Evolutionary conservation across 805 yeast genomes (phyloP).

Genomic region (Scheffersomyces coipomensis): DNA sequence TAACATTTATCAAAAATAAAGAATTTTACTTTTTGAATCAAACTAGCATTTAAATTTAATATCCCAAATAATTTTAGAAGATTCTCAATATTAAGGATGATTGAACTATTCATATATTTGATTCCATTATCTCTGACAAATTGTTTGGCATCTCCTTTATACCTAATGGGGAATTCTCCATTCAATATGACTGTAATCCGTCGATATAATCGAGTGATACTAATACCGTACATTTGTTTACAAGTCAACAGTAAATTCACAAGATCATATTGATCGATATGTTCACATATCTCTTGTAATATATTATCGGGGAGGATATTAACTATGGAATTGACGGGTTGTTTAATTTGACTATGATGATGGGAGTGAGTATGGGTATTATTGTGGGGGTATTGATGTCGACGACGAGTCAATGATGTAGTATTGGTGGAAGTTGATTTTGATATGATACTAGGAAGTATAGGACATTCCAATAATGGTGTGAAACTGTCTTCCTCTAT

Average conservation of each 20-base stretch:
- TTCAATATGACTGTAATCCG: conserved; percentile 28
- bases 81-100: conserved; percentile 18
- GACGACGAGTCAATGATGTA: no score
- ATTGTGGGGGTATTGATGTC: neutral
- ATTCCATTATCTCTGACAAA: conserved; percentile 28
- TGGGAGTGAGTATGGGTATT: no score
- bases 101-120: conserved; percentile 26
- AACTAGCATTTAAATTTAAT: conserved; percentile 14
- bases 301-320: conserved; percentile 11
- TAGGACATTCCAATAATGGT: no score
- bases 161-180: conserved; percentile 24
- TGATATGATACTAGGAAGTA: no score
- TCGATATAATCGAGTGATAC: conserved; percentile 23
- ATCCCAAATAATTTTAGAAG: conserved; percentile 17
- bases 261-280: conserved; percentile 32
- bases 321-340: conserved; percentile 10
- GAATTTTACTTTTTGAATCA: conserved; percentile 21
- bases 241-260: conserved; percentile 22
- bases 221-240: conserved; percentile 16
- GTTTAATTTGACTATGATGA: neutral
- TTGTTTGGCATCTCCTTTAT: conserved; percentile 8
- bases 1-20: conserved; percentile 35
- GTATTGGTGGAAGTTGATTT: no score
- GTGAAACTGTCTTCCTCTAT: no score
- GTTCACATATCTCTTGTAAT: conserved; percentile 15